Evolutionary conservation across 163 green algal species (phyloP), one percentile per base, ranked within the genome.

Genomic region (Prototheca wickerhamii): DNA sequence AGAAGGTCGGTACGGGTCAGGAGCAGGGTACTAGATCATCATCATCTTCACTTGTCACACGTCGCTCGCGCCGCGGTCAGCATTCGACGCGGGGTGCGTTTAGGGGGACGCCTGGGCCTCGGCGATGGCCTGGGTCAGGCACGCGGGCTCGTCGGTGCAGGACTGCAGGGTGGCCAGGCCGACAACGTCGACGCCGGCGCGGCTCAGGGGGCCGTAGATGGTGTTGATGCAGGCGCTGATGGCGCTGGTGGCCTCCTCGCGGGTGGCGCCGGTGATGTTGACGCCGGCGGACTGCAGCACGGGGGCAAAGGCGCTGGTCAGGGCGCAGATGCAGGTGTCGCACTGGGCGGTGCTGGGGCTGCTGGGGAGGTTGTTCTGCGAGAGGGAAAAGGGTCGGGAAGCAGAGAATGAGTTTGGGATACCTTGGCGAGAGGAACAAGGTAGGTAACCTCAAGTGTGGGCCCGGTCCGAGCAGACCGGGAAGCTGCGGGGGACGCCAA

Each of bases 181-280:
- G 50, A 31, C 20, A 15, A 66, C 60, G 31, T 51, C 23, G 17
- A 66, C 50, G 50, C 60, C 60, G 29, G 60, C 60, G 46, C 18
- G 18, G 37, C 7, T 33, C 37, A 66, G 50, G 50, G 60, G 34
- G n/a, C n/a, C 23, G 40, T 33, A 30, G 40, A 66, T 30, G 30
- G 31, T 21, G 37, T 66, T 56, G 40, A 58, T 21, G 60, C 60
- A 66, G 50, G 60, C 34, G 60, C 35, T 59, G 60, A 66, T 56
- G 29, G 30, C 29, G 29, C 10, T n/a, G 29, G 28, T 37, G 53
- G 53, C 53, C 21, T 34, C 26, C 10, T 17, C 15, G 8, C 53
- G 53, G 28, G 21, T 35, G 7, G 35, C 15, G 21, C 30, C 30
- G 5, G 15, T 17, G 12, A 42, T 5, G 29, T 60, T 60, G 23